These are phyloP conservation scores for Apophysomyces elegans DNA, from an alignment of 371 early-diverging fungal species.

Conservation along the genomic window DNA sequence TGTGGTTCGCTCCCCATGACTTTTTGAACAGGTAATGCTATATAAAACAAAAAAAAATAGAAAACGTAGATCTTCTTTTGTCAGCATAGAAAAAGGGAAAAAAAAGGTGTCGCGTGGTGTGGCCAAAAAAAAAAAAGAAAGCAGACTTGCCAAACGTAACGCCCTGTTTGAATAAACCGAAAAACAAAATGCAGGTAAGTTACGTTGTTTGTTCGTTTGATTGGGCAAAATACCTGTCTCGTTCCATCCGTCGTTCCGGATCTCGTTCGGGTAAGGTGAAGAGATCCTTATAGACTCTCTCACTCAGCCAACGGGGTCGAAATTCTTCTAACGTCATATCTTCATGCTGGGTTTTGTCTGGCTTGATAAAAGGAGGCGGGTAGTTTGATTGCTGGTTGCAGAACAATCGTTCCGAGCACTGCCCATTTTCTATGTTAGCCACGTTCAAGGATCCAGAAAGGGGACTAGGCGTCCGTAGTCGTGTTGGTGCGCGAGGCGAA, in stretches of 20 bases:
- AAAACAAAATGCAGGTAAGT: too few relatives aligned
- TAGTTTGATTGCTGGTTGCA: background rate
- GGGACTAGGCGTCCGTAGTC: background rate
- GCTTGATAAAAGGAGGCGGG: background rate
- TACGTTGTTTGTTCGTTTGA: too few relatives aligned
- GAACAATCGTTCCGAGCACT: background rate
- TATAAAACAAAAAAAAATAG: background rate
- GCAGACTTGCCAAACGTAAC: slow-evolving; percentile 31
- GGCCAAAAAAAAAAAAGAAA: background rate
- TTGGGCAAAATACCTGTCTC: slow-evolving; percentile 17
- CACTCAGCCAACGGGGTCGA: background rate
- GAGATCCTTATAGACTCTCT: slow-evolving; percentile 14
- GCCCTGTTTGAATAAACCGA: slow-evolving; percentile 17
- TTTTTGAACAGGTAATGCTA: slow-evolving; percentile 46
- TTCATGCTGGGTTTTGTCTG: too few relatives aligned
- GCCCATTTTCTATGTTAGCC: background rate
- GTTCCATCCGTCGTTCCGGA: slow-evolving; percentile 17
- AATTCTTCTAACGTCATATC: background rate
- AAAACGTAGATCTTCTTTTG: background rate
- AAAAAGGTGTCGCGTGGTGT: too few relatives aligned
- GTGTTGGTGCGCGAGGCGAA: background rate
- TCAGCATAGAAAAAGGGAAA: background rate
- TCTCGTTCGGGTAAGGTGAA: slow-evolving; percentile 16
- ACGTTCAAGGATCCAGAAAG: background rate
- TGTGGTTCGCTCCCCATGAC: slow-evolving; percentile 31